Evolutionary conservation across 768 basidiomycete species (phyloP), one percentile per base, ranked within the genome.

Genomic region (Leucosporidium yakuticum): DNA sequence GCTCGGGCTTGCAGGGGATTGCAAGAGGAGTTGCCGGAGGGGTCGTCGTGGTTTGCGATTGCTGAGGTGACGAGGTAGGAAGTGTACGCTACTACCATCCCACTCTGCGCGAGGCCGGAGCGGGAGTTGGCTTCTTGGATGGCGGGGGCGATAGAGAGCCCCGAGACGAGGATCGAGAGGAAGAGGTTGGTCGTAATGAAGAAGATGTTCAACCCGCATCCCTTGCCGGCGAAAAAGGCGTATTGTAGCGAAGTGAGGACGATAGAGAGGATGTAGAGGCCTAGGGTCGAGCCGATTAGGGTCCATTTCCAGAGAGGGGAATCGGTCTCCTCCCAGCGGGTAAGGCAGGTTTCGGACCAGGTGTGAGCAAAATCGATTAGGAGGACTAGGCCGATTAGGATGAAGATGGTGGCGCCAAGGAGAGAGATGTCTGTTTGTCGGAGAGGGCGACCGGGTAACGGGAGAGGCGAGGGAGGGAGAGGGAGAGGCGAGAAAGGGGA

Each of bases 301-400:
- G 95, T 85, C 86, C 89, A 97, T 78, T 96, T 92, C 96, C 96
- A 99, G 60, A 94, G 79, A 73, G 88, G 89, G 15, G 92, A 94
- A 55, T 85, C 84, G 34, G 76, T 75, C 67, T 86, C 85, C 78
- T 97, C 95, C 94, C 92, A 97, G 63, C 92, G 91, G 72, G 95
- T 88, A 62, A 97, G 84, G 78, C 95, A 98, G 9, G 87, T 94
- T 80, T 99, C 96, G 21, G 92, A 91, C 94, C 94, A 98, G 8
- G 91, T 89, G 77, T 99, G 96, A 3, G 96, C 96, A 76, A 98
- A 98, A 81, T 99, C 96, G 79, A 99, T 89, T 65, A 99, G 87
- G 54, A 99, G 87, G 65, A 99, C 91, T 34, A 99, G 87, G 57
- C 96, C 96, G 71, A 99, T 88, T 44, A 98, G 86, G 77, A 99